phyloP scores from a whole-genome alignment of 2,329 filamentous ascomycete species.

The Fonsecaea multimorphosa region DNA sequence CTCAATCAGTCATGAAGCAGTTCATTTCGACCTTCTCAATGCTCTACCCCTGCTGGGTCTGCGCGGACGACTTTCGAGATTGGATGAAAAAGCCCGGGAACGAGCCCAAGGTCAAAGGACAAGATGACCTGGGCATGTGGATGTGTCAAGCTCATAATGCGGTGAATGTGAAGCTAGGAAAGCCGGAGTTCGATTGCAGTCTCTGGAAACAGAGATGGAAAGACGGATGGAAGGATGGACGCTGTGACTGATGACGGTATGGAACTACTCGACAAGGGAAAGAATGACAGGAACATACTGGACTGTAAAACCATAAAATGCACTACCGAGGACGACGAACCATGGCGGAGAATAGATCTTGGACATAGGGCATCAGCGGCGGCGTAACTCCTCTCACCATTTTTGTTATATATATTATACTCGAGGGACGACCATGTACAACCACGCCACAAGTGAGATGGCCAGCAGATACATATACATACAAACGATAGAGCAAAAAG shows the following conservation, averaged over 20 bases:
- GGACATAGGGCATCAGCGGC: slow-evolving; percentile 24
- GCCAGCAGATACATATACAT: background rate
- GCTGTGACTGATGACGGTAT: slow-evolving; percentile 59
- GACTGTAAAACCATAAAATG: background rate
- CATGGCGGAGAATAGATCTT: slow-evolving; percentile 12
- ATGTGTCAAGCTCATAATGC: slow-evolving; percentile 60
- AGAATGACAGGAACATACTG: background rate
- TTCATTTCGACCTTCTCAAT: slow-evolving; percentile 84
- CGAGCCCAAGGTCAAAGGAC: slow-evolving; percentile 64
- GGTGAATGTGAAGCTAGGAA: slow-evolving; percentile 76
- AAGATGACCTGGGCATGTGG: slow-evolving; percentile 56
- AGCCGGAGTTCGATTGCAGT: slow-evolving; percentile 85
- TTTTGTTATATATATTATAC: background rate
- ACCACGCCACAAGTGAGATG: background rate
- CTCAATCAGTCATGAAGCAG: slow-evolving; percentile 76
- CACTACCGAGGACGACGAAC: background rate
- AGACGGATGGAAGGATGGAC: slow-evolving; percentile 77
- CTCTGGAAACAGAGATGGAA: slow-evolving; percentile 94
- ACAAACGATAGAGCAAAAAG: background rate
- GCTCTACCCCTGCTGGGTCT: slow-evolving; percentile 94
- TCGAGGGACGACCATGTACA: background rate
- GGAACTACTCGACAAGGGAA: background rate
- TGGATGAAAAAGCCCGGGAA: slow-evolving; percentile 75
- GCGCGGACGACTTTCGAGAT: slow-evolving; percentile 84
- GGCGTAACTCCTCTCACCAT: slow-evolving; percentile 27